Evolutionary conservation across 1,139 yeast genomes (phyloP).

Genomic region (Debaryomyces psychrophilus): DNA sequence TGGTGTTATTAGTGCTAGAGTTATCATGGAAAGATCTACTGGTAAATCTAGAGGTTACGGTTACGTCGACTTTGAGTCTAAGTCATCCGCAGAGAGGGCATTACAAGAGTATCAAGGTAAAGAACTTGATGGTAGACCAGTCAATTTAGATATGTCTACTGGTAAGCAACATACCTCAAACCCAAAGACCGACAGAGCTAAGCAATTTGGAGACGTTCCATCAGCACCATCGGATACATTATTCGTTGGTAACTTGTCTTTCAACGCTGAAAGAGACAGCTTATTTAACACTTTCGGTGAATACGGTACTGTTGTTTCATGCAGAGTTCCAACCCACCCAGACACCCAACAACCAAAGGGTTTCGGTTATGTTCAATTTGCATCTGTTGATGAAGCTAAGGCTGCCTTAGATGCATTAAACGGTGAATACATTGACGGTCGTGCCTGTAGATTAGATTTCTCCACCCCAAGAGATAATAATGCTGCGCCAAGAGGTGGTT

Average conservation of each 20-base stretch:
- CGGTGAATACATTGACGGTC: slow-evolving; percentile 87
- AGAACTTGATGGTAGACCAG: slow-evolving; percentile 96
- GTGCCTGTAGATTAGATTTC: slow-evolving; percentile 93
- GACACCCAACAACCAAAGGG: slow-evolving; percentile 99
- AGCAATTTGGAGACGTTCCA: slow-evolving; percentile 84
- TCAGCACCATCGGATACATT: slow-evolving; percentile 93
- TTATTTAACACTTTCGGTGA: slow-evolving; percentile 73
- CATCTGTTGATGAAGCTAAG: slow-evolving; percentile 85
- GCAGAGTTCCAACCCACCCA: slow-evolving; percentile 96
- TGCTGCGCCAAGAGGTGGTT: slow-evolving; percentile 35
- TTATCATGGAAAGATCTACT: slow-evolving; percentile 86
- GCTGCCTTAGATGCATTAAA: slow-evolving; percentile 84
- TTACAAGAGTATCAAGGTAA: slow-evolving; percentile 82
- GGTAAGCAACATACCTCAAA: slow-evolving; percentile 68
- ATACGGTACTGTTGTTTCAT: slow-evolving; percentile 80
- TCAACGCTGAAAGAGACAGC: slow-evolving; percentile 80
- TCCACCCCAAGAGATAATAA: slow-evolving; percentile 81
- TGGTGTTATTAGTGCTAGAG: slow-evolving; percentile 87
- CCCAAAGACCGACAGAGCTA: slow-evolving; percentile 74
- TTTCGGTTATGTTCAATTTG: slow-evolving; percentile 94
- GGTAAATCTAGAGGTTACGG: slow-evolving; percentile 98
- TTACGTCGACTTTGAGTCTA: slow-evolving; percentile 87
- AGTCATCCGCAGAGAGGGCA: slow-evolving; percentile 86
- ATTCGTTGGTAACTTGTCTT: slow-evolving; percentile 93
- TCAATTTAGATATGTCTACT: slow-evolving; percentile 89